Evolutionary conservation across 2,329 filamentous ascomycete species (phyloP).

Genomic region (Pyrenophora seminiperda): DNA sequence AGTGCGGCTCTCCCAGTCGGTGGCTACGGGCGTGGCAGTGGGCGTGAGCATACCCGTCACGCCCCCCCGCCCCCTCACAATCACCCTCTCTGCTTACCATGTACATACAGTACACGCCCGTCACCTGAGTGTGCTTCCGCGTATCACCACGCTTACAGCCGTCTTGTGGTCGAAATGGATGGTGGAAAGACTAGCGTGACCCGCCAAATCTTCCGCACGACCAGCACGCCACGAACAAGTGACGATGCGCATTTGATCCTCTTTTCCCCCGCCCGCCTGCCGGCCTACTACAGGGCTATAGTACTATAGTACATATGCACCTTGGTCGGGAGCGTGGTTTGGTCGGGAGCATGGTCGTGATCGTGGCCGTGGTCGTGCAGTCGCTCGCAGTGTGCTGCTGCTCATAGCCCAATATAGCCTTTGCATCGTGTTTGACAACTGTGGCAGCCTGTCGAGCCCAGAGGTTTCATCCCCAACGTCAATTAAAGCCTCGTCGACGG

Average conservation of each 20-base stretch:
- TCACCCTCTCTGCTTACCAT: too few species aligned
- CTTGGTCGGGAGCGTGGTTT: too few species aligned
- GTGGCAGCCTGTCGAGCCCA: background rate
- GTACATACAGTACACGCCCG: background rate
- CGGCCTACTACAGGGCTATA: too few species aligned
- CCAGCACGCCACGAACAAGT: slow-evolving; percentile 4
- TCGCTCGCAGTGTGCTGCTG: background rate
- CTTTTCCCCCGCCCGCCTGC: slow-evolving; percentile 3
- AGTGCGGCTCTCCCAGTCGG: too few species aligned
- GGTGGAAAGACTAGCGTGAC: slow-evolving; percentile 5
- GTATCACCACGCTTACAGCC: slow-evolving; percentile 1
- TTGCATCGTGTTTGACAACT: slow-evolving; percentile 9
- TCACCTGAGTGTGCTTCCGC: background rate
- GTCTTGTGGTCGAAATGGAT: slow-evolving; percentile 3
- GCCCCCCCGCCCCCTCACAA: too few species aligned
- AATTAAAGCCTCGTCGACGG: slow-evolving; percentile 5
- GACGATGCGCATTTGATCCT: slow-evolving; percentile 2
- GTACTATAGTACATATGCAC: too few species aligned
- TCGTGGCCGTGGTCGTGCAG: background rate
- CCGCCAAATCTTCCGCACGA: slow-evolving; percentile 13
- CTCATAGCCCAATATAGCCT: background rate
- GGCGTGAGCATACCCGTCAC: too few species aligned
- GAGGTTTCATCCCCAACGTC: slow-evolving; percentile 7
- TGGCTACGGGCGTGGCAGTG: too few species aligned
- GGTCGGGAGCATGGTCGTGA: too few species aligned